These are phyloP conservation scores for Penicillium verrucosum DNA, from an alignment of 2,329 filamentous ascomycete genomes.

Conservation along the genomic window DNA sequence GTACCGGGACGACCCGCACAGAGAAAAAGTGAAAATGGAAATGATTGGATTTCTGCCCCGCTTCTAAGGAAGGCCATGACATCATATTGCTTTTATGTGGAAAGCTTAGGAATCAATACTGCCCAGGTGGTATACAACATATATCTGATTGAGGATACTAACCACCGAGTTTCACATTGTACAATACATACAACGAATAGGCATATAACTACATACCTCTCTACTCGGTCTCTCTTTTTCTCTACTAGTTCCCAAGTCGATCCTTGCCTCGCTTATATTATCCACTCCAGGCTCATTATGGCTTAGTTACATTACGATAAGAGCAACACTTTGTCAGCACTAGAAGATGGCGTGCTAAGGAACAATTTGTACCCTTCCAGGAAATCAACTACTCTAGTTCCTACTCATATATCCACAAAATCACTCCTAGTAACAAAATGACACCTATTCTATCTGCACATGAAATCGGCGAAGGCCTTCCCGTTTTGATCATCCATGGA, in stretches of 20 bases:
- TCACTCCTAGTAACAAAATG: slow-evolving; percentile 12
- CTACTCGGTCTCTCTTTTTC: too few species aligned
- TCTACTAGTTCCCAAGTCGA: too few species aligned
- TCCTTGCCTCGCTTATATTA: background rate
- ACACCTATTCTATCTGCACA: slow-evolving; percentile 20
- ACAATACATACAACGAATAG: too few species aligned
- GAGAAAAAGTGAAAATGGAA: background rate
- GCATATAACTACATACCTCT: too few species aligned
- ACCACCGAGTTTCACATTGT: too few species aligned
- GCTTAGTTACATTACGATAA: background rate
- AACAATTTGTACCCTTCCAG: background rate
- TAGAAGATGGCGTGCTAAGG: background rate
- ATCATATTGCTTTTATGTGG: background rate
- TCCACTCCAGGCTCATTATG: too few species aligned
- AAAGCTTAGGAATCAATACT: background rate
- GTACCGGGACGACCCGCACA: slow-evolving; percentile 22
- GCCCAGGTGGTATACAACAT: too few species aligned
- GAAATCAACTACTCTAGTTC: background rate
- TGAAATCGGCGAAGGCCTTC: slow-evolving; percentile 26
- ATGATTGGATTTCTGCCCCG: background rate
- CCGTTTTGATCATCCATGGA: slow-evolving; percentile 30
- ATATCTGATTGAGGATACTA: too few species aligned
- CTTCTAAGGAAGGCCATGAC: background rate
- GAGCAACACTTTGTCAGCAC: background rate
- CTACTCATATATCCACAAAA: background rate